A percentile compares a stretch with the other conserved stretches of the same genome.
These are phyloP conservation scores for Botrytis byssoidea DNA, from an alignment of 2,329 filamentous ascomycete species.

Conservation along the genomic window DNA sequence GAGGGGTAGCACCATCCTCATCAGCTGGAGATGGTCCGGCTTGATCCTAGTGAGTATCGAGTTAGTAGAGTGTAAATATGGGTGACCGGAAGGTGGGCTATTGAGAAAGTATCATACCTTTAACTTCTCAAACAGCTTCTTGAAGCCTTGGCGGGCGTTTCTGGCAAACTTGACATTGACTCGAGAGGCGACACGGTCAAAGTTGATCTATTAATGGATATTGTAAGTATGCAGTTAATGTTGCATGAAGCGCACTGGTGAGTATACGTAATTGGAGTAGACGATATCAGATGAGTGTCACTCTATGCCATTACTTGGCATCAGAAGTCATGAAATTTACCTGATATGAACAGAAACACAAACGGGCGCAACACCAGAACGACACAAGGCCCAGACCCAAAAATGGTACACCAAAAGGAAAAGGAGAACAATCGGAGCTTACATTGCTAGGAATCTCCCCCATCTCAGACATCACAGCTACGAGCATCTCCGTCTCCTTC, in stretches of 20 bases:
- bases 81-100: fast-evolving
- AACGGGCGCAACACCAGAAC: not conserved
- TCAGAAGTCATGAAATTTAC: not conserved
- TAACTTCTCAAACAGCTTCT: slow-evolving; percentile 31
- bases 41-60: not conserved
- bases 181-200: slow-evolving; percentile 41
- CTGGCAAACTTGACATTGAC: slow-evolving; percentile 44
- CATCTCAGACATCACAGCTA: slow-evolving; percentile 25
- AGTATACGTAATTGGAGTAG: not conserved
- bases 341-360: not conserved
- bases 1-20: not conserved
- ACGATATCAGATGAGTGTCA: not conserved
- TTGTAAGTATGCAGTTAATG: not conserved
- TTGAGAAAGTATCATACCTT: slow-evolving; percentile 2
- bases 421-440: not conserved
- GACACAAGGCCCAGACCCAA: no score
- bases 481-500: slow-evolving; percentile 23
- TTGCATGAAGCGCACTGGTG: not conserved
- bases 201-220: slow-evolving; percentile 40
- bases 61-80: not conserved
- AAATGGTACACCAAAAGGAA: not conserved
- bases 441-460: slow-evolving; percentile 23
- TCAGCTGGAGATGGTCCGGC: not conserved
- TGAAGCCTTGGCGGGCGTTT: slow-evolving; percentile 38
- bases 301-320: no score